phyloP scores from a whole-genome alignment of 257 asterid genomes.

The Solanum chiquidenum region DNA sequence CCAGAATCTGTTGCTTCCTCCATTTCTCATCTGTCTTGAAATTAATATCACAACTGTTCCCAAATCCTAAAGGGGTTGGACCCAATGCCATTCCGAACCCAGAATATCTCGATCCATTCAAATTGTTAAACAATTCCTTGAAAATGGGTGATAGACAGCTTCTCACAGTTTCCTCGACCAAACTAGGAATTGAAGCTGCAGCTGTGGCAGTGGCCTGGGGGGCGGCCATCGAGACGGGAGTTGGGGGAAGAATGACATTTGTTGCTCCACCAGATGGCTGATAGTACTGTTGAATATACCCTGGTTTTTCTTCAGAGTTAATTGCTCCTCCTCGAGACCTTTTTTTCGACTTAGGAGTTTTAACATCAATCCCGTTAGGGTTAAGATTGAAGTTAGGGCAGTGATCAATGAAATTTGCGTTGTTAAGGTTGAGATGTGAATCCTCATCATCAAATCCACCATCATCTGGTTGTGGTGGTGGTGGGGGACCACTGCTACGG shows the following conservation, averaged over 20 bases:
- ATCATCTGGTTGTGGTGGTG: constrained; percentile 10
- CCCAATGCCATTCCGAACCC: constrained; percentile 24
- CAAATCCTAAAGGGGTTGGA: constrained; percentile 51
- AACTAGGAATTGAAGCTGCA: constrained; percentile 24
- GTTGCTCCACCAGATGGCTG: neutral
- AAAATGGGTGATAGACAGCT: constrained; percentile 76
- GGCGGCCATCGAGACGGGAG: neutral
- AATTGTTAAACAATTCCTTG: constrained; percentile 55
- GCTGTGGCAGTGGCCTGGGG: neutral
- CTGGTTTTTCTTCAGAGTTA: constrained; percentile 30
- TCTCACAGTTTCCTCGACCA: constrained; percentile 83
- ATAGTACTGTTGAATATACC: neutral
- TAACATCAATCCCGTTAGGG: constrained; percentile 42
- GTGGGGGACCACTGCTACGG: neutral
- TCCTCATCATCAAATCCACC: constrained; percentile 55
- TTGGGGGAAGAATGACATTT: neutral
- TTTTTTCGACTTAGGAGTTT: constrained; percentile 57
- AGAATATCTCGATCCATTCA: constrained; percentile 16
- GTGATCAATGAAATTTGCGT: constrained; percentile 11
- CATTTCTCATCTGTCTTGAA: constrained; percentile 47
- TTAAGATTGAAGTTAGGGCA: constrained; percentile 2
- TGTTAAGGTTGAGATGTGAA: constrained; percentile 50
- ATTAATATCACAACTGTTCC: constrained; percentile 33
- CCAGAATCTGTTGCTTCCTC: constrained; percentile 95
- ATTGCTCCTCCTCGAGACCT: constrained; percentile 42